Conservation (phyloP, 495 filamentous ascomycete genomes). For the Neurospora sp. region DNA sequence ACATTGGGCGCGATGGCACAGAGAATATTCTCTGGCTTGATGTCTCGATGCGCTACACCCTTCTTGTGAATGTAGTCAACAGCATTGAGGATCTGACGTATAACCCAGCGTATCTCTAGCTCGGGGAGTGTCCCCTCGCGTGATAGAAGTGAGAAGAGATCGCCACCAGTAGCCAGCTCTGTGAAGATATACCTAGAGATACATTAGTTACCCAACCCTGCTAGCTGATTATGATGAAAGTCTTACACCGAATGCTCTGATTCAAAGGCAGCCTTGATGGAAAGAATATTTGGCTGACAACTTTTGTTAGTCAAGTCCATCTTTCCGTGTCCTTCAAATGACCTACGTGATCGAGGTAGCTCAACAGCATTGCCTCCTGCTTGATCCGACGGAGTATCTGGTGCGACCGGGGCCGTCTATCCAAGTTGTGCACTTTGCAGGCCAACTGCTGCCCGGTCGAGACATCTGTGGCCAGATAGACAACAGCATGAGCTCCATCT, state of each 20-base stretch:
- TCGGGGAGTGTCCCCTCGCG: conserved; percentile 45
- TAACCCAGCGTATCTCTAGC: conserved; percentile 66
- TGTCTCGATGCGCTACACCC: conserved; percentile 78
- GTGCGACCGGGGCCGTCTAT: conserved; percentile 1
- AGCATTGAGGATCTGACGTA: conserved; percentile 70
- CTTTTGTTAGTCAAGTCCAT: neutral
- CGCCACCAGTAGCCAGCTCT: conserved; percentile 58
- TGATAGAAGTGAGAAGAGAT: conserved; percentile 42
- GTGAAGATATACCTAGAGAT: conserved; percentile 50
- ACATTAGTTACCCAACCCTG: neutral
- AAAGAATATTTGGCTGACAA: conserved; percentile 51
- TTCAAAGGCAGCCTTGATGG: conserved; percentile 42
- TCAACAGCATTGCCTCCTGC: conserved; percentile 47
- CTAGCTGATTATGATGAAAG: neutral
- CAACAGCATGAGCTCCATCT: conserved; percentile 71
- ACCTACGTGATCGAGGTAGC: conserved; percentile 49
- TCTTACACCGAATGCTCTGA: conserved; percentile 42
- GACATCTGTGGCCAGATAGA: conserved; percentile 67
- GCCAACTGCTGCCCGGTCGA: conserved; percentile 60
- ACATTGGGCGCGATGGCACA: conserved; percentile 45
- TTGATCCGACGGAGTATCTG: conserved; percentile 17
- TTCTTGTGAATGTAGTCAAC: conserved; percentile 72
- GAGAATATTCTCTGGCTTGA: conserved; percentile 95
- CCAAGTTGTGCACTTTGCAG: conserved; percentile 53
- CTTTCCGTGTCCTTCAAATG: neutral